Conservation (phyloP, 352 stramenopile genomes). For the Globisporangium paddicum region DNA sequence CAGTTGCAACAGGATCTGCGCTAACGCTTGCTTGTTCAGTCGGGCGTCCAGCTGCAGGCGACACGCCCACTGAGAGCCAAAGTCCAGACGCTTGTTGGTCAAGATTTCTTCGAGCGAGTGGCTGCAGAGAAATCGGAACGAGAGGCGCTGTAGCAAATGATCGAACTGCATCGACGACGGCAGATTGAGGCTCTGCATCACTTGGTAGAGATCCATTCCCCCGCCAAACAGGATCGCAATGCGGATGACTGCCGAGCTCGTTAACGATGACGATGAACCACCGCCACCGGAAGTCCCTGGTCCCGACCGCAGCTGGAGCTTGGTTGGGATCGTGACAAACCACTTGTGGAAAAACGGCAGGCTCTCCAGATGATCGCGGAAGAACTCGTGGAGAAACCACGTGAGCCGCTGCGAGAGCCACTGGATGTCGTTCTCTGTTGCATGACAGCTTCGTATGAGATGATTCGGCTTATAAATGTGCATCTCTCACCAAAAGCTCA, state of each 20-base stretch:
- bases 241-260: constrained; percentile 31
- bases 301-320: constrained; percentile 39
- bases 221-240: constrained; percentile 64
- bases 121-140: constrained; percentile 8
- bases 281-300: constrained; percentile 12
- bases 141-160: constrained; percentile 12
- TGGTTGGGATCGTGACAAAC: constrained; percentile 55
- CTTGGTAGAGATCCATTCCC: constrained; percentile 23
- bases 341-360: constrained; percentile 61
- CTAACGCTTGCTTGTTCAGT: constrained; percentile 46
- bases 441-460: background rate
- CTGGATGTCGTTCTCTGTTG: constrained; percentile 42
- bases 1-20: constrained; percentile 49
- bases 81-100: constrained; percentile 48
- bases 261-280: constrained; percentile 11
- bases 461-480: background rate
- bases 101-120: constrained; percentile 49
- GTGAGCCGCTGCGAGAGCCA: constrained; percentile 34
- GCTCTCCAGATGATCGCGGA: constrained; percentile 47
- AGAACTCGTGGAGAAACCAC: constrained; percentile 54
- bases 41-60: constrained; percentile 48
- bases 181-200: constrained; percentile 17
- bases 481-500: too few relatives aligned
- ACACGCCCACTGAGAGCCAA: constrained; percentile 44
- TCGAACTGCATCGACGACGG: constrained; percentile 23